These are phyloP conservation scores for Herpotrichia juniperi DNA, from an alignment of 2,329 filamentous ascomycete genomes.

Conservation along the genomic window DNA sequence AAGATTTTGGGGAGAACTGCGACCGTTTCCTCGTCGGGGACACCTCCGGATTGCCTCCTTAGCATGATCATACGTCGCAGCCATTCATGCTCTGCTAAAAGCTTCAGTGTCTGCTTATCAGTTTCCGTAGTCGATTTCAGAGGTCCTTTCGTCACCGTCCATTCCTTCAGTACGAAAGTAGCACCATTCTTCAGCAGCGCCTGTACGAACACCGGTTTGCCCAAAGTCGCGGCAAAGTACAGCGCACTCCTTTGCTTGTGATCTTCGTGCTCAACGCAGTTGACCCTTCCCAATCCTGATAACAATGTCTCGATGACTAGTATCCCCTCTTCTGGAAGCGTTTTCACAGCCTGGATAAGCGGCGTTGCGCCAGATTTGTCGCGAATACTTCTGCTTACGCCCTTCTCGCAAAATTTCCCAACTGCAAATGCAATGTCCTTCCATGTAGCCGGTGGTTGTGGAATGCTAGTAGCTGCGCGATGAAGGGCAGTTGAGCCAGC, in stretches of 20 bases:
- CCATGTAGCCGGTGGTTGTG: constrained; percentile 29
- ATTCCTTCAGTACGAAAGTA: constrained; percentile 31
- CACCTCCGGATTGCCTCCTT: constrained; percentile 19
- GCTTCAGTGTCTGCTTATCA: constrained; percentile 25
- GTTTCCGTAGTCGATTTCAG: constrained; percentile 11
- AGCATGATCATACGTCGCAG: constrained; percentile 22
- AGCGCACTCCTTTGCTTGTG: constrained; percentile 33
- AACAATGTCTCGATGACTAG: constrained; percentile 34
- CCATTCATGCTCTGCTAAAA: constrained; percentile 37
- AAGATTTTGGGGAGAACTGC: constrained; percentile 24
- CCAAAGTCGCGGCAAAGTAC: constrained; percentile 32
- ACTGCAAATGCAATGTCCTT: constrained; percentile 30
- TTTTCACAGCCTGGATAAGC: constrained; percentile 38
- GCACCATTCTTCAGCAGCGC: constrained; percentile 34
- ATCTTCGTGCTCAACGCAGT: constrained; percentile 40
- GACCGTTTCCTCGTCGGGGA: constrained; percentile 4
- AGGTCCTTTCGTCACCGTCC: constrained; percentile 20
- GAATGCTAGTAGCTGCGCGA: constrained; percentile 30
- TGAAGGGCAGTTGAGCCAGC: constrained; percentile 40
- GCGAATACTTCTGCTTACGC: constrained; percentile 39
- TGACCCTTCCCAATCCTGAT: constrained; percentile 23
- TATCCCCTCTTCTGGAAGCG: constrained; percentile 34
- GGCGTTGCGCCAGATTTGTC: constrained; percentile 40
- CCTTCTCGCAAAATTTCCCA: constrained; percentile 34
- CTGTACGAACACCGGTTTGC: constrained; percentile 33